Evolutionary conservation across 2,329 filamentous ascomycete genomes (phyloP).

Genomic region (Nemania abortiva): DNA sequence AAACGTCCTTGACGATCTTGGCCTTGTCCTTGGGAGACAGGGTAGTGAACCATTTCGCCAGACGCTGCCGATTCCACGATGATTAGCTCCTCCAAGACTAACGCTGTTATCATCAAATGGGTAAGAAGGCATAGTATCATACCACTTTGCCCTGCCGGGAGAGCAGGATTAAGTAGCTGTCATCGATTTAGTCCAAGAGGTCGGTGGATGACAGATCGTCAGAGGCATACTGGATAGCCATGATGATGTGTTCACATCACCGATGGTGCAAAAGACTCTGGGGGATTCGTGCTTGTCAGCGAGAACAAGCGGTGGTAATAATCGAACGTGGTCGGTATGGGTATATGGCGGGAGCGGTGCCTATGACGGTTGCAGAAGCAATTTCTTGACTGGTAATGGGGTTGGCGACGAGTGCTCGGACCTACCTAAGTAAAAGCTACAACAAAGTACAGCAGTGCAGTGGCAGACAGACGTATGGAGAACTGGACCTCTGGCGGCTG

Average conservation of each 20-base stretch:
- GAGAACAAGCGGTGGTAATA: conserved; percentile 12
- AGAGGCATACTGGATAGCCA: conserved; percentile 64
- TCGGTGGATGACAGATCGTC: conserved; percentile 24
- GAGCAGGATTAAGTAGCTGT: conserved; percentile 94
- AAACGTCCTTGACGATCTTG: conserved; percentile 99
- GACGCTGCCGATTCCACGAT: conserved; percentile 71
- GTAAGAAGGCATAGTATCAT: conserved; percentile 59
- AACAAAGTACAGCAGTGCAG: too few relatives aligned
- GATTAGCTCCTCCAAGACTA: conserved; percentile 39
- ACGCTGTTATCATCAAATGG: conserved; percentile 47
- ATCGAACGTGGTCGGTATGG: conserved; percentile 4
- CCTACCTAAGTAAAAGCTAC: background rate
- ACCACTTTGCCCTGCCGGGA: conserved; percentile 99
- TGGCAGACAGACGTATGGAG: background rate
- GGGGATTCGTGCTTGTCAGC: conserved; percentile 17
- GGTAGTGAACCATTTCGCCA: conserved; percentile 99
- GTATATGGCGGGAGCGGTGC: conserved; percentile 12
- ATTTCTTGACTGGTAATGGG: conserved; percentile 46
- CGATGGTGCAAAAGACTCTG: conserved; percentile 31
- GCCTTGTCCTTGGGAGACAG: conserved; percentile 98
- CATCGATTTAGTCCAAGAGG: conserved; percentile 43
- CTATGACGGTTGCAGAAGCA: conserved; percentile 38
- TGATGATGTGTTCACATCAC: conserved; percentile 53
- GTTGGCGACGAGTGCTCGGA: conserved; percentile 49
- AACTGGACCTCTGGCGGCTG: background rate